These are phyloP conservation scores for Proliferodiscus dingleyae DNA, from an alignment of 2,329 filamentous ascomycete species.

Conservation along the genomic window DNA sequence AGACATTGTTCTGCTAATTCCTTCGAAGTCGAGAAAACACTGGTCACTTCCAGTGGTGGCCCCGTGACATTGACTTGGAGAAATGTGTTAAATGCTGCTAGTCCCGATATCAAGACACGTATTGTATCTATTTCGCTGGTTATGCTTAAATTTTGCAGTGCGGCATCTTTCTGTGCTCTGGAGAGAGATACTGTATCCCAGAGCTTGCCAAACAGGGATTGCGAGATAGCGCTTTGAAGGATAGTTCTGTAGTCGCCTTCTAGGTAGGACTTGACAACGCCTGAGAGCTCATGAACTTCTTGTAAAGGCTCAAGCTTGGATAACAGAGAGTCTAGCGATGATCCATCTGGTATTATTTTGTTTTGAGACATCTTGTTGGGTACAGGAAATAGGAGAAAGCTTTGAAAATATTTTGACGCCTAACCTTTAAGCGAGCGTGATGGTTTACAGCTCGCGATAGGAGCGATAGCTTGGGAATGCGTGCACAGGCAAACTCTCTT, in stretches of 20 bases:
- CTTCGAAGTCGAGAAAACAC: conserved; percentile 33
- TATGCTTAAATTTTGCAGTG: conserved; percentile 15
- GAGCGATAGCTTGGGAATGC: too few relatives aligned
- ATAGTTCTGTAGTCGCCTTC: conserved; percentile 29
- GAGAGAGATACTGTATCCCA: conserved; percentile 14
- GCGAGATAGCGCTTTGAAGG: conserved; percentile 24
- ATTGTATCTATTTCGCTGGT: conserved; percentile 11
- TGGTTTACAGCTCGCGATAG: neutral
- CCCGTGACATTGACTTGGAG: conserved; percentile 85
- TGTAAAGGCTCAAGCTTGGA: conserved; percentile 27
- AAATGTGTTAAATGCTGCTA: conserved; percentile 72
- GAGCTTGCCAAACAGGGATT: conserved; percentile 24
- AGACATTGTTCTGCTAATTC: conserved; percentile 53
- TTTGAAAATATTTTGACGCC: neutral
- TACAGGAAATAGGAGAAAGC: conserved; percentile 1
- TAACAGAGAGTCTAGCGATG: conserved; percentile 23
- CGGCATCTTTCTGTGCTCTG: conserved; percentile 12
- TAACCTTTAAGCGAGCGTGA: conserved; percentile 2
- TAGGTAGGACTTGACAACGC: conserved; percentile 22
- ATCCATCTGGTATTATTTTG: conserved; percentile 2
- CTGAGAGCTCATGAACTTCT: conserved; percentile 21
- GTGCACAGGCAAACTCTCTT: too few relatives aligned
- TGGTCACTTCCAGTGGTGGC: conserved; percentile 60
- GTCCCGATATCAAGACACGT: conserved; percentile 42
- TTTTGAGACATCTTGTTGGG: conserved; percentile 19